phyloP scores from a whole-genome alignment of 177 flowering plant species.

The Tripterygium wilfordii region DNA sequence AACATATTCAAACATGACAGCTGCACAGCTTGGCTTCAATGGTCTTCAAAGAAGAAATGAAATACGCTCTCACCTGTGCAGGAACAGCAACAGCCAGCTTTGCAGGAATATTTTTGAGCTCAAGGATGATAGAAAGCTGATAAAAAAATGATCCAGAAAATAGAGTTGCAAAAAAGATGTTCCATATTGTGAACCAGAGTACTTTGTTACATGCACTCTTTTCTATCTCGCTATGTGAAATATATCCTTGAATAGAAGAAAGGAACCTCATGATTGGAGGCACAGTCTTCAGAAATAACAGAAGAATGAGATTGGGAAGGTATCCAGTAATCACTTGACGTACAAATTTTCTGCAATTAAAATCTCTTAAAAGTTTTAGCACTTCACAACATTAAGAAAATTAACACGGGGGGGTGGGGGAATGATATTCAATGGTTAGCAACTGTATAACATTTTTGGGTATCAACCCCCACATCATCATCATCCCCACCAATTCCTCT shows the following conservation, averaged over 20 bases:
- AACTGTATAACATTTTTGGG: too few species aligned
- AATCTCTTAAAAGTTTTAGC: neutral
- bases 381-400: neutral
- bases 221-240: constrained; percentile 38
- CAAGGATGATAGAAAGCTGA: constrained; percentile 33
- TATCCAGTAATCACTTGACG: constrained; percentile 49
- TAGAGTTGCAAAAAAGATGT: constrained; percentile 47
- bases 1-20: too few species aligned
- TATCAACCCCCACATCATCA: too few species aligned
- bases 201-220: constrained; percentile 57
- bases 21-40: too few species aligned
- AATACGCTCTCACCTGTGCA: constrained; percentile 37
- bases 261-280: constrained; percentile 53
- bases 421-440: too few species aligned
- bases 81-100: constrained; percentile 53
- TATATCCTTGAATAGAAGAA: constrained; percentile 51
- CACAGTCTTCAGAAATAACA: constrained; percentile 36
- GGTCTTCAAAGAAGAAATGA: neutral
- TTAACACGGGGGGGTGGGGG: neutral
- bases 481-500: too few species aligned
- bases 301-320: constrained; percentile 55
- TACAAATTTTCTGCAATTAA: constrained; percentile 35
- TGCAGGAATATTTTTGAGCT: constrained; percentile 41
- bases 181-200: constrained; percentile 58
- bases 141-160: constrained; percentile 46